Base-by-base conservation (phyloP, 2,329 filamentous ascomycete genomes). In the Colletotrichum sp. region DNA sequence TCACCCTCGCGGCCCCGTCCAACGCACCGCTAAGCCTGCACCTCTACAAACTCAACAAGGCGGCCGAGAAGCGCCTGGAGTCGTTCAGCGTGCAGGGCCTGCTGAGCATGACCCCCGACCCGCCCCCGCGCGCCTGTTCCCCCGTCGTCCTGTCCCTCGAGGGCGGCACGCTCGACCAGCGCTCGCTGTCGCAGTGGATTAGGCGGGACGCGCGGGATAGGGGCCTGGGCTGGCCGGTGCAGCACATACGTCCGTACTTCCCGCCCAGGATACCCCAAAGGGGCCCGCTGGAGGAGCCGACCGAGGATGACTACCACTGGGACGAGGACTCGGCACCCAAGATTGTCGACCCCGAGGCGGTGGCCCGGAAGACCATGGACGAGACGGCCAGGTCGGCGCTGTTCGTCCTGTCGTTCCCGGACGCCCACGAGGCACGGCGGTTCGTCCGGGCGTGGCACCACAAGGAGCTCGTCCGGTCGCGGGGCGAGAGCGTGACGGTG, bases 1-100 rank as follows among this genome's bases (percentile, higher is more conserved):
- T 90, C 82, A 86, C 89, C 6, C 84, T 92, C 39, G 82, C 87
- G 28, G 87, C 89, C 7, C 84, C 87, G 10, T 83, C 85, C 13
- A 83, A 79, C 77, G 81, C 73, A 7, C 71, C 76, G 21, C 78
- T 81, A 4, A 67, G 67, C 61, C 75, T 81, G 28, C 71, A 72
- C 55, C 52, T 71, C 15, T 64, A 73, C 69, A 73, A 71, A 24
- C 59, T 72, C 28, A 59, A 59, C 52, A 60, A 34, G 77, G 80
- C n/a, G 76, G 85, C 55, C 80, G 83, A 5, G 84, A 85, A 7
- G 61, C 74, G 64, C 63, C 67, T 78, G 34, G 39, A 43, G 24
- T 66, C 67, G 16, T 77, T 77, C 60, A 77, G 68, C 69, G 57
- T 77, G 34, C 72, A 75, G 13, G 67, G 72, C 43, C 59, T 71